Evolutionary conservation across 2,329 filamentous ascomycete genomes (phyloP), one percentile per base, ranked within the genome.

Genomic region (Verticillium nonalfalfae): DNA sequence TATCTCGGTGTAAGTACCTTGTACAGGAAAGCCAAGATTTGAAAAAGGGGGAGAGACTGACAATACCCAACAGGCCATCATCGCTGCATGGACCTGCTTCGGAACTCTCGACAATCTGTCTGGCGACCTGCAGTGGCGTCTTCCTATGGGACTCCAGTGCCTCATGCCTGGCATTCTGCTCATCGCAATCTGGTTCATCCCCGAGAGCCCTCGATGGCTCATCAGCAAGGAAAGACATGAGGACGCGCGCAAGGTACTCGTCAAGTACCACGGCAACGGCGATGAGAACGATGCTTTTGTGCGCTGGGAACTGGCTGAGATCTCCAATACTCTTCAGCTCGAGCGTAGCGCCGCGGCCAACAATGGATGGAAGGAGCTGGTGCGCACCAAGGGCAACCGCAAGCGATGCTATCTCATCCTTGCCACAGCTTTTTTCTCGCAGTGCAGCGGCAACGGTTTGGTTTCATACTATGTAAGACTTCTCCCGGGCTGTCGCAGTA

Each of bases 391-490:
- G 68, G 82, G 83, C 60, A 86, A 86, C 75, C 79, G 83, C 59
- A 81, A 84, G 69, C 78, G 84, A 54, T 70, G 86, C 52, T 66
- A 75, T 31, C 72, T 87, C 34, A 73, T 85, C 59, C 69, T 83
- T 56, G 82, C 82, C 1, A 76, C 86, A 26, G 84, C 83, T 68
- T 70, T 86, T 62, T 85, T 86, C 73, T 85, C 81, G 0, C 83
- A 86, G 71, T 86, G 82, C 77, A 82, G 79, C 45, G 84, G 85
- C 59, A 86, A 86, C 69, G 83, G 79, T 62, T 78, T 86, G 57
- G 81, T 86, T 66, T 82, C 78, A 62, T 85, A 86, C 74, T 87
- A 85, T 66, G 77, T 81, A 45, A 80, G 76, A 61, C 74, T 77
- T 62, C 15, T n/a, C n/a, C 1, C 4, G 15, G 3, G 10, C 11